These are phyloP conservation scores for Cryphonectria radicalis DNA, from an alignment of 2,329 filamentous ascomycete species.

Conservation along the genomic window DNA sequence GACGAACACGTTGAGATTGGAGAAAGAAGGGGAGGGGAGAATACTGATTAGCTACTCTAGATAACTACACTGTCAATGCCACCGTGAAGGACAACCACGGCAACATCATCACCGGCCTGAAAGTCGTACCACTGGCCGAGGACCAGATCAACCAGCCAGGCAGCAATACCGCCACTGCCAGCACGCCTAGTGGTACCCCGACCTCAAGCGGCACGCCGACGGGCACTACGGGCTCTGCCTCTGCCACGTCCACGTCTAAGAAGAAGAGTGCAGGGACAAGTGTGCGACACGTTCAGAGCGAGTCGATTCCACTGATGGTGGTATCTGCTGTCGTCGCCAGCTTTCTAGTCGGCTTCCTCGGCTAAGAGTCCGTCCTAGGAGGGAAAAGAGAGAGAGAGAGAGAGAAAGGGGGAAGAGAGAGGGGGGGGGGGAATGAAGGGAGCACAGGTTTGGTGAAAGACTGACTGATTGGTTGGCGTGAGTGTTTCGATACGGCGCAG, in stretches of 20 bases:
- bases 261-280: slow-evolving; percentile 14
- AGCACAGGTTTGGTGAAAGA: not conserved
- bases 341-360: slow-evolving; percentile 22
- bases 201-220: slow-evolving; percentile 27
- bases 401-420: too few relatives aligned
- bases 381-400: too few relatives aligned
- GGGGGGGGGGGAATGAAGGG: not conserved
- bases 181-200: slow-evolving; percentile 30
- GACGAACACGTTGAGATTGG: not conserved
- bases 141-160: slow-evolving; percentile 52
- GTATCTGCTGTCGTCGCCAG: slow-evolving; percentile 14
- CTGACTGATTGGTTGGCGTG: not conserved
- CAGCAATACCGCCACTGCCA: slow-evolving; percentile 40
- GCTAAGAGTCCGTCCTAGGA: slow-evolving; percentile 2
- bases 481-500: not conserved
- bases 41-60: slow-evolving; percentile 8
- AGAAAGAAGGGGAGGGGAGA: too few relatives aligned
- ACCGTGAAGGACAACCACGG: slow-evolving; percentile 68
- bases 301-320: slow-evolving; percentile 14
- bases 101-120: slow-evolving; percentile 57
- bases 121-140: slow-evolving; percentile 51
- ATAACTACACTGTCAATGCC: slow-evolving; percentile 56
- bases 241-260: slow-evolving; percentile 15
- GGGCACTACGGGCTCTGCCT: slow-evolving; percentile 16
- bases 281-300: slow-evolving; percentile 20